Evolutionary conservation across 345 rosid species (phyloP), one percentile per base, ranked within the genome.

Genomic region (Populus simonii): DNA sequence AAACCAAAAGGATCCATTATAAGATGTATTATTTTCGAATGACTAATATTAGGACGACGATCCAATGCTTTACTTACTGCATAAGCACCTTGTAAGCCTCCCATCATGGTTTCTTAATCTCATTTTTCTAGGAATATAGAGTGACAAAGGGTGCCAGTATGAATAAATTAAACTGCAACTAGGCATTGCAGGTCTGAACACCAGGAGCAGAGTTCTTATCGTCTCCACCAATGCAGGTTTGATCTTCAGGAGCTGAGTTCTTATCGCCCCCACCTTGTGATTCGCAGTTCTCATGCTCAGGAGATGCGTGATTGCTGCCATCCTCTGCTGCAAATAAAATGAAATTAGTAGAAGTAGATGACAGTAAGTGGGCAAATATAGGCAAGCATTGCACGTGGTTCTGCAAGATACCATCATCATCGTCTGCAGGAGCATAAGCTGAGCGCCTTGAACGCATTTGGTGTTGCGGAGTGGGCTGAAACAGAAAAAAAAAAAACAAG

Each of bases 401-500:
- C 1, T 13, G 51, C 51, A 8, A 47, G 33, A 55, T 79, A 91
- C 93, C 93, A 68, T 88, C 89, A 59, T 74, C 79, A 71, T 84
- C 88, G 11, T 89, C 90, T 11, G 90, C 83, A 15, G 92, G 91
- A 80, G 93, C 90, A 77, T 90, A 92, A 38, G 92, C 91, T 43
- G 93, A 92, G 57, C 93, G 93, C 83, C 92, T 93, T 1, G 91
- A 87, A 72, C 92, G 86, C 74, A 83, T 78, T 74, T 92, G 97
- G 80, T 91, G 92, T 23, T 91, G 93, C 45, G 93, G 91, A 7
- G 93, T 90, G 69, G 95, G 95, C 98, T 94, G 88, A 70, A 49
- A 22, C 43, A 11, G 51, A 0, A 5, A 22, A 70, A 9, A 6
- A 31, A 45, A 45, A 45, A 1, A 17, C 49, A 31, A 20, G 11